Conservation (phyloP, 352 stramenopile genomes). For the Phytopythium montanum region DNA sequence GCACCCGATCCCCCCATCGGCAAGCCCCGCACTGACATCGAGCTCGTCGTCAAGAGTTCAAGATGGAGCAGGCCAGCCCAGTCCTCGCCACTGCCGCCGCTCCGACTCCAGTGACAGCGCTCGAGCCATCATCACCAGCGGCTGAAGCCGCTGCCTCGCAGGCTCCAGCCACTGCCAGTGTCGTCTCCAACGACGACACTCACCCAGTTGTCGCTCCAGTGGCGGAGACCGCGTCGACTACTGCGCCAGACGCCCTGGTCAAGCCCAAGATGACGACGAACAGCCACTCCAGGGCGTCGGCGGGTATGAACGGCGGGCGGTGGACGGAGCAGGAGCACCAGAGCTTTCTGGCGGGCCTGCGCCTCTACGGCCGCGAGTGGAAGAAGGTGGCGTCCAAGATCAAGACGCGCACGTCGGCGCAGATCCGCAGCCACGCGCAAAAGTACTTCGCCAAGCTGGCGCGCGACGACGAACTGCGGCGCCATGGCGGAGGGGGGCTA, state of each 20-base stretch:
- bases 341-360: constrained; percentile 92
- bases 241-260: not conserved
- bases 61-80: not conserved
- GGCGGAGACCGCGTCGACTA: not conserved
- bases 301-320: constrained; percentile 85
- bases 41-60: not conserved
- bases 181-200: not conserved
- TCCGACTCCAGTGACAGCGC: not conserved
- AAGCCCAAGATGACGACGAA: not conserved
- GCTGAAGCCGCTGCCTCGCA: too few species aligned
- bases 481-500: constrained; percentile 24
- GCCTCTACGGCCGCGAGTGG: constrained; percentile 96
- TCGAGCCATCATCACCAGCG: not conserved
- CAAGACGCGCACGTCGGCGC: constrained; percentile 82
- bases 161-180: not conserved
- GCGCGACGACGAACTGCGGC: constrained; percentile 67
- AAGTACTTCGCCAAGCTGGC: constrained; percentile 88
- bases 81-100: not conserved
- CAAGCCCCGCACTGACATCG: not conserved
- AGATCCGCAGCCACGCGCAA: constrained; percentile 82
- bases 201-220: not conserved
- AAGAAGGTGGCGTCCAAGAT: constrained; percentile 94
- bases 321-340: constrained; percentile 96
- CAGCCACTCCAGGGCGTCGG: constrained; percentile 44
- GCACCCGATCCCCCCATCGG: not conserved